A percentile compares a stretch with the other conserved stretches of the same genome.
Evolutionary conservation across 331 rosid genomes (phyloP).

Genomic region (Stylosanthes scabra): DNA sequence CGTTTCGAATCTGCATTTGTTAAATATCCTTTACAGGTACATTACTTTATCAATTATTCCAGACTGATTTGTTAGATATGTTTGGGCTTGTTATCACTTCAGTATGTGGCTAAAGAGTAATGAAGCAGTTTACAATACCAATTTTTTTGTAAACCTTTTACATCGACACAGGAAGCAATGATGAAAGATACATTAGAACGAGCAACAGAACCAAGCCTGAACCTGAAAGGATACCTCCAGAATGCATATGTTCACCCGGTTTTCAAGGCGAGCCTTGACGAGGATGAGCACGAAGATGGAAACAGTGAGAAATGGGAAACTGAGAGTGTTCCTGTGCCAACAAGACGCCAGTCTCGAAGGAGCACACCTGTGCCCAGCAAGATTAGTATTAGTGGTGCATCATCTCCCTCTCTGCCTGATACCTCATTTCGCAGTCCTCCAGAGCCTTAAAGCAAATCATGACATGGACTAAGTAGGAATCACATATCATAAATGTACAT

Average conservation of each 20-base stretch:
- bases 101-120: no score
- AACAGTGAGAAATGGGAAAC: slow-evolving; percentile 52
- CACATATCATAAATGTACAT: slow-evolving; percentile 30
- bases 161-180: slow-evolving; percentile 75
- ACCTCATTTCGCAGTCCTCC: slow-evolving; percentile 35
- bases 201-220: slow-evolving; percentile 82
- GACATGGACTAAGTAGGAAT: slow-evolving; percentile 34
- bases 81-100: no score
- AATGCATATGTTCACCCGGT: slow-evolving; percentile 78
- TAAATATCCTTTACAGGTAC: slow-evolving; percentile 80
- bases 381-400: slow-evolving; percentile 71
- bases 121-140: no score
- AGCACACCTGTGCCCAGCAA: slow-evolving; percentile 82
- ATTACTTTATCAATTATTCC: background rate
- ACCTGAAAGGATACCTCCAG: slow-evolving; percentile 83
- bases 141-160: slow-evolving; percentile 1
- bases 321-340: slow-evolving; percentile 71
- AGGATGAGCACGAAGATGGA: slow-evolving; percentile 55
- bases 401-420: slow-evolving; percentile 71
- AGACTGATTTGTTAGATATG: background rate
- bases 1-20: slow-evolving; percentile 78
- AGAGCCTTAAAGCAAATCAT: slow-evolving; percentile 38
- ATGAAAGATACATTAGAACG: slow-evolving; percentile 90
- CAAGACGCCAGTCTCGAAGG: slow-evolving; percentile 91
- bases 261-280: slow-evolving; percentile 61